Evolutionary conservation across 1,139 yeast species (phyloP).

Genomic region (Zygoascus meyerae): DNA sequence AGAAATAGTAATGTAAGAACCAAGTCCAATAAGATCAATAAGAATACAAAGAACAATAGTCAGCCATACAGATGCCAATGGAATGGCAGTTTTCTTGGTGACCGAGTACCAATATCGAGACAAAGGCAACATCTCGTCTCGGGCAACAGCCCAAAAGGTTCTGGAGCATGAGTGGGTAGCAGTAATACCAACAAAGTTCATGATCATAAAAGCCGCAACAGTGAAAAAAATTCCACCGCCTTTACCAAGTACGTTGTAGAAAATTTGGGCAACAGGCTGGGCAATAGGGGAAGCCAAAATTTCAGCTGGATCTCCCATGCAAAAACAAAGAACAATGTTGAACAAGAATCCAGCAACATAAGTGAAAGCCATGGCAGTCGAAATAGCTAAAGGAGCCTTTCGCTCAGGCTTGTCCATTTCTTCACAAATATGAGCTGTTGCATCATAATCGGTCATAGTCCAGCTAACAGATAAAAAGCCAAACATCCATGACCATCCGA

Average conservation of each 20-base stretch:
- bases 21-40: conserved; percentile 53
- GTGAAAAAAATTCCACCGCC: conserved; percentile 51
- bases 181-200: conserved; percentile 46
- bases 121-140: conserved; percentile 63
- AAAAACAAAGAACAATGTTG: conserved; percentile 60
- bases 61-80: conserved; percentile 63
- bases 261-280: conserved; percentile 59
- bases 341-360: conserved; percentile 57
- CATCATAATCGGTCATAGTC: conserved; percentile 74
- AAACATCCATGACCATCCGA: conserved; percentile 55
- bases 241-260: conserved; percentile 46
- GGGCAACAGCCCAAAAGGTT: conserved; percentile 60
- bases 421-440: conserved; percentile 68
- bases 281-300: conserved; percentile 52
- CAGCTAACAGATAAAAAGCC: conserved; percentile 63
- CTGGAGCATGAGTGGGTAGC: conserved; percentile 60
- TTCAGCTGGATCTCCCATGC: conserved; percentile 48
- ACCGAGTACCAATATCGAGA: conserved; percentile 49
- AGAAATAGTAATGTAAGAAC: conserved; percentile 61
- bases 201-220: conserved; percentile 48
- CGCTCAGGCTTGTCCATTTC: conserved; percentile 61
- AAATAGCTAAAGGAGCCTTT: conserved; percentile 62
- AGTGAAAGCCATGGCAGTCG: conserved; percentile 54
- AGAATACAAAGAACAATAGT: conserved; percentile 54
- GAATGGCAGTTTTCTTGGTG: conserved; percentile 50